These are phyloP conservation scores for Neurospora tetraspora DNA, from an alignment of 495 filamentous ascomycete genomes.

Conservation along the genomic window DNA sequence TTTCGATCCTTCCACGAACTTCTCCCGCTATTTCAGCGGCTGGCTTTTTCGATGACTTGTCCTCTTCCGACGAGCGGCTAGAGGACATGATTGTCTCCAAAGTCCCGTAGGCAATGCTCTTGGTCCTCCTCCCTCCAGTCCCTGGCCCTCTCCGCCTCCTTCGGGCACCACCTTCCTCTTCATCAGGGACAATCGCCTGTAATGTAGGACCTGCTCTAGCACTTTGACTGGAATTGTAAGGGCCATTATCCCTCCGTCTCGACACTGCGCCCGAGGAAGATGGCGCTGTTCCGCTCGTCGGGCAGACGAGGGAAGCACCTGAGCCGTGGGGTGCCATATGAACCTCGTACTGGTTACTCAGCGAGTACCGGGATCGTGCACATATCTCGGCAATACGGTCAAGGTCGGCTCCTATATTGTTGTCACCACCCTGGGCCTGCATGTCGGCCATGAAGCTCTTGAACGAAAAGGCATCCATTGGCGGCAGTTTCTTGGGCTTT, in stretches of 20 bases:
- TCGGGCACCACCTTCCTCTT: slow-evolving; percentile 25
- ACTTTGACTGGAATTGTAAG: background rate
- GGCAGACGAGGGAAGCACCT: slow-evolving; percentile 27
- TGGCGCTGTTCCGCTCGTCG: background rate
- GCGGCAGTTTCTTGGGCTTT: slow-evolving; percentile 30
- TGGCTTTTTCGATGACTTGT: slow-evolving; percentile 37
- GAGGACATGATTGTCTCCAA: slow-evolving; percentile 49
- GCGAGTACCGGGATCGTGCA: slow-evolving; percentile 42
- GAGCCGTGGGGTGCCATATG: slow-evolving; percentile 46
- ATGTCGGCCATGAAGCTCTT: slow-evolving; percentile 46
- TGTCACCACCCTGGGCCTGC: slow-evolving; percentile 16
- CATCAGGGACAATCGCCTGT: slow-evolving; percentile 39
- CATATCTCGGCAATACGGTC: slow-evolving; percentile 51
- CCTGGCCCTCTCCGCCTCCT: slow-evolving; percentile 18
- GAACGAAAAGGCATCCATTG: slow-evolving; percentile 49
- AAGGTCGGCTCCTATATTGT: slow-evolving; percentile 36
- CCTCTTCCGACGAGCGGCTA: slow-evolving; percentile 46
- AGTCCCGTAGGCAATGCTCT: slow-evolving; percentile 41
- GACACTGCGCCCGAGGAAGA: slow-evolving; percentile 3
- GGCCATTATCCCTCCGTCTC: slow-evolving; percentile 6
- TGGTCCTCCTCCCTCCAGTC: slow-evolving; percentile 23
- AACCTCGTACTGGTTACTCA: slow-evolving; percentile 51
- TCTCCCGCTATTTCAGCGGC: slow-evolving; percentile 40
- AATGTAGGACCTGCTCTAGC: slow-evolving; percentile 31
- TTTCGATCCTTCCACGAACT: slow-evolving; percentile 34